phyloP scores from a whole-genome alignment of 257 asterid genomes.

The Fraxinus anomala region DNA sequence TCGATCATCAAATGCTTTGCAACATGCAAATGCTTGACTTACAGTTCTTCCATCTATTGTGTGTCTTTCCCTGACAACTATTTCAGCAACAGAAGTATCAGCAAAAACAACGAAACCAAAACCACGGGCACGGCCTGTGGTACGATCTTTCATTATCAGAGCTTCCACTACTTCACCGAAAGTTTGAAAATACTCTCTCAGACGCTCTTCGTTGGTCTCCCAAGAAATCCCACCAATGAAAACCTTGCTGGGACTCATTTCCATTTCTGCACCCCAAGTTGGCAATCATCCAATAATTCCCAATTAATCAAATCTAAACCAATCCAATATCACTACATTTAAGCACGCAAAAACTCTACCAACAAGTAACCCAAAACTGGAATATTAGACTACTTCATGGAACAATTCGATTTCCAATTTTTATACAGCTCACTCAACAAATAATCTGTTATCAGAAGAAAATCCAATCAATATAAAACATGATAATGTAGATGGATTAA shows the following conservation, averaged over 20 bases:
- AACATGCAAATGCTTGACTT: slow-evolving; percentile 40
- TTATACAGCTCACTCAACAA: slow-evolving; percentile 12
- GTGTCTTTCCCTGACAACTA: slow-evolving; percentile 80
- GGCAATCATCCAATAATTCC: slow-evolving; percentile 33
- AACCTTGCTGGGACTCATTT: slow-evolving; percentile 78
- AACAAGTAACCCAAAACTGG: slow-evolving; percentile 29
- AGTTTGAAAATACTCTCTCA: slow-evolving; percentile 69
- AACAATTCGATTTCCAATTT: slow-evolving; percentile 20
- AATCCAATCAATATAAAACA: slow-evolving; percentile 36
- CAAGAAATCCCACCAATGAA: slow-evolving; percentile 96
- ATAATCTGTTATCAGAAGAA: slow-evolving; percentile 23
- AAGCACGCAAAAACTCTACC: slow-evolving; percentile 45
- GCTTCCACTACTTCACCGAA: slow-evolving; percentile 87
- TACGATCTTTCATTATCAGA: slow-evolving; percentile 90
- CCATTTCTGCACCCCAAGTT: slow-evolving; percentile 58
- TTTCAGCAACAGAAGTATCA: slow-evolving; percentile 80
- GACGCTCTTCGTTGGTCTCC: slow-evolving; percentile 92
- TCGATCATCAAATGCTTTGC: slow-evolving; percentile 13
- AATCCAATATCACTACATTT: slow-evolving; percentile 20
- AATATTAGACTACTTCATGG: slow-evolving; percentile 25
- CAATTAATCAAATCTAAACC: slow-evolving; percentile 23
- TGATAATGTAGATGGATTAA: slow-evolving; percentile 53
- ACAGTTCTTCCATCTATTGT: slow-evolving; percentile 87
- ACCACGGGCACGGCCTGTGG: slow-evolving; percentile 95
- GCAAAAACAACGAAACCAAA: slow-evolving; percentile 89